These are phyloP conservation scores for Kwoniella shivajii DNA, from an alignment of 1,284 basidiomycete species.

Conservation along the genomic window DNA sequence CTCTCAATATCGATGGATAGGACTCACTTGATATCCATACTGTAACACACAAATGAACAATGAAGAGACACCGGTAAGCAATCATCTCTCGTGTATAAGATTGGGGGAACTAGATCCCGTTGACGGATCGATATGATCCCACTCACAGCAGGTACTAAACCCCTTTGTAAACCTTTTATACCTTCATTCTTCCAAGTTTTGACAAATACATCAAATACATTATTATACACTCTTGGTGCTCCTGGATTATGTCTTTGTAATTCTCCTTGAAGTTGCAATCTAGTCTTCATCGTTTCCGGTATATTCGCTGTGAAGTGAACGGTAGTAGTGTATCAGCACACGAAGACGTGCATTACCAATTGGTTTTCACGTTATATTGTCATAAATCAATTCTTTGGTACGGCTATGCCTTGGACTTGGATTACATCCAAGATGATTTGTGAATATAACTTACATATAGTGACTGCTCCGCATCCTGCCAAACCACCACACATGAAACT, in stretches of 20 bases:
- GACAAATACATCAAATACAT: conserved; percentile 78
- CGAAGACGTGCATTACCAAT: too few relatives aligned
- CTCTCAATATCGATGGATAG: not conserved
- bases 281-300: conserved; percentile 86
- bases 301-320: conserved; percentile 55
- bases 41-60: conserved; percentile 41
- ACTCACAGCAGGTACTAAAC: conserved; percentile 83
- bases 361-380: too few relatives aligned
- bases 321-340: not conserved
- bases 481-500: conserved; percentile 82
- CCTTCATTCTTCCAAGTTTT: conserved; percentile 95
- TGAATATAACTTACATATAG: conserved; percentile 52
- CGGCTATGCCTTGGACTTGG: too few relatives aligned
- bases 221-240: conserved; percentile 79
- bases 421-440: too few relatives aligned
- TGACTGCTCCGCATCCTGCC: conserved; percentile 83
- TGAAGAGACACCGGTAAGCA: not conserved
- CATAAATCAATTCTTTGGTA: too few relatives aligned
- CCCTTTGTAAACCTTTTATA: conserved; percentile 84
- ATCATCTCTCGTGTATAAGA: not conserved
- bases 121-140: not conserved
- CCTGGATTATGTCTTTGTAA: conserved; percentile 67
- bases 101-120: too few relatives aligned
- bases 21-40: conserved; percentile 85
- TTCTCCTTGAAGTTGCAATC: conserved; percentile 92